A percentile compares a stretch with the other conserved stretches of the same genome.
Evolutionary conservation across 192 early-diverging fungal species (phyloP).

Genomic region (Entomortierella lignicola): DNA sequence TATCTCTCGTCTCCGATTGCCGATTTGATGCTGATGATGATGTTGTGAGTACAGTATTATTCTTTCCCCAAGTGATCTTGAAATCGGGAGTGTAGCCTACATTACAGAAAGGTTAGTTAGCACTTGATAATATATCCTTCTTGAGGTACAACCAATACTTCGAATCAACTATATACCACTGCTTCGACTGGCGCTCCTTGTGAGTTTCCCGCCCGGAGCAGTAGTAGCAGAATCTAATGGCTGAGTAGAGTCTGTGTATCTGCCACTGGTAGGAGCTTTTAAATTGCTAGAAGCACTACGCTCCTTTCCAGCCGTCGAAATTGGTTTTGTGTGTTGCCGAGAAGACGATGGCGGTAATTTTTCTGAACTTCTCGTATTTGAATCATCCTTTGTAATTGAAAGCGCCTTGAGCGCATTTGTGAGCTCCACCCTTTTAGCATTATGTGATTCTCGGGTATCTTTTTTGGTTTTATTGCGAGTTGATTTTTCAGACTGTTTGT

Average conservation of each 20-base stretch:
- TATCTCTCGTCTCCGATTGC: too few relatives aligned
- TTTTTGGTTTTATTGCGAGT: not conserved
- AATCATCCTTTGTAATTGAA: not conserved
- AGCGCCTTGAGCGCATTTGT: conserved; percentile 4
- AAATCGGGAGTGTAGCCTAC: conserved; percentile 23
- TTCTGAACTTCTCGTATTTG: not conserved
- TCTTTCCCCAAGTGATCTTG: conserved; percentile 23
- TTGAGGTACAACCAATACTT: not conserved
- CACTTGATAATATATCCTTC: not conserved
- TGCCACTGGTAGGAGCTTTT: not conserved
- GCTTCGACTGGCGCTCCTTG: conserved; percentile 13
- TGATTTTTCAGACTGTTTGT: not conserved
- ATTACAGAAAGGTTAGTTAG: not conserved
- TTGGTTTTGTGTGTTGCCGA: not conserved
- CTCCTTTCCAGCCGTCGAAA: not conserved
- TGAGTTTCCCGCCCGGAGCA: not conserved
- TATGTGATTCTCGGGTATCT: not conserved
- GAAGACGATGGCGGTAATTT: not conserved
- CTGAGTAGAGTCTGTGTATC: not conserved
- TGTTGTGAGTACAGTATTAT: not conserved
- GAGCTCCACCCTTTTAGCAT: not conserved
- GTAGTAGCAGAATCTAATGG: not conserved
- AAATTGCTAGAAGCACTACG: not conserved
- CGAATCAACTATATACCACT: conserved; percentile 14
- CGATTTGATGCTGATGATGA: conserved; percentile 1